Percentiles rank a stretch among this genome's conserved stretches.
Conservation (phyloP, 495 filamentous ascomycete species). For the Geopyxis carbonaria region DNA sequence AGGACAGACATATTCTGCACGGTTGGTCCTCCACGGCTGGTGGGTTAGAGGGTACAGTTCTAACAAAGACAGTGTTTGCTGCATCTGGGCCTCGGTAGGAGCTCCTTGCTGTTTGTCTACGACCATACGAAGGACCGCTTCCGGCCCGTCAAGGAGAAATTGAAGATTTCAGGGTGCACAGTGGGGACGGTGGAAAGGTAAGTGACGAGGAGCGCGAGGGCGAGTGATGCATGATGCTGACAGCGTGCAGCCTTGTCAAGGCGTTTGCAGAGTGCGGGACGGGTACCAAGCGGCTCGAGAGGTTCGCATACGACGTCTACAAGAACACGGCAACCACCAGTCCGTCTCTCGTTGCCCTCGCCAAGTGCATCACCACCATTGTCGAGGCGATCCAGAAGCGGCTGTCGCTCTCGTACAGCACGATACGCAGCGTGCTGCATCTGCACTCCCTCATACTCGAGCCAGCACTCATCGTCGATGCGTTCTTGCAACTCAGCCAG, state of each 20-base stretch:
- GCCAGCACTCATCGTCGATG: slow-evolving; percentile 43
- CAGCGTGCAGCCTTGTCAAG: slow-evolving; percentile 38
- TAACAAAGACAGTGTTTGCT: slow-evolving; percentile 38
- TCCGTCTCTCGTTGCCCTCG: slow-evolving; percentile 43
- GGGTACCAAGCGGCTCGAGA: slow-evolving; percentile 34
- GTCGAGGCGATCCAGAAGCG: slow-evolving; percentile 39
- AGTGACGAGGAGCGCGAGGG: no score
- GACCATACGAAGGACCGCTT: slow-evolving; percentile 42
- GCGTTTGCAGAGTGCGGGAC: slow-evolving; percentile 45
- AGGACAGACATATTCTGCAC: slow-evolving; percentile 19
- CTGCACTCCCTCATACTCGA: slow-evolving; percentile 48
- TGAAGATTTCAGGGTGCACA: slow-evolving; percentile 56
- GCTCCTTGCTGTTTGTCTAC: slow-evolving; percentile 62
- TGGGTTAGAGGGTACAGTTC: slow-evolving; percentile 18
- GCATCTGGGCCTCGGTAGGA: slow-evolving; percentile 60
- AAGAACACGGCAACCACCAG: slow-evolving; percentile 25
- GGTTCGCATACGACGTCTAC: slow-evolving; percentile 34
- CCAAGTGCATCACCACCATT: slow-evolving; percentile 38
- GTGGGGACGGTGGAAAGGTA: slow-evolving; percentile 35
- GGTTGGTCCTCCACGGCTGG: no score
- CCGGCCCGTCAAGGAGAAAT: slow-evolving; percentile 33
- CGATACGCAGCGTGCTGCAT: slow-evolving; percentile 44
- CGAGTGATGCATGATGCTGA: slow-evolving; percentile 42
- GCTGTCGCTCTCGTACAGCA: slow-evolving; percentile 30
- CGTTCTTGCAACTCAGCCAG: slow-evolving; percentile 42